Base-by-base conservation (phyloP, 176 grass and related monocot species). In the Chrysopogon serrulatus region DNA sequence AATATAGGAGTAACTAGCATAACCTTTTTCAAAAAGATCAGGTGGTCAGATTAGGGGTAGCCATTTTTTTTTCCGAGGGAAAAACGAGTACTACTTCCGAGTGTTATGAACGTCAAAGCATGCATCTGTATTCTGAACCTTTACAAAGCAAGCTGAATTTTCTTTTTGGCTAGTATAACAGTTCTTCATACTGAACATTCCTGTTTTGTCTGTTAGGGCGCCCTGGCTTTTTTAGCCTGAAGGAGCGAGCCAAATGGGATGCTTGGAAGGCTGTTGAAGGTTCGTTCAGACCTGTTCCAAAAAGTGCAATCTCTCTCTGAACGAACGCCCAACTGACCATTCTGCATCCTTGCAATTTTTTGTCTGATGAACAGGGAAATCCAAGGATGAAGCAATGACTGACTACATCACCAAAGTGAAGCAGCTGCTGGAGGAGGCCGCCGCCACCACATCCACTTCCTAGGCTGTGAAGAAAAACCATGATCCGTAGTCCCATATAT, bases 371-470 rank as follows among this genome's bases (percentile, higher is more conserved):
- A 64, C 79, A 92, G 90, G 64, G 39, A 96, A 93, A 66, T 89
- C 91, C 14, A 85, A 91, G 84, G 94, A 96, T 40, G 88, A 96
- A 35, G 91, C 94, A 4, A 91, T 91, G 88, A 56, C 74, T 2
- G 94, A 89, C 69, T 96, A 93, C 90, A 86, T 96, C 84, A 87
- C 86, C 71, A 96, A 93, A 86, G 94, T 96, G 44, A 96, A 96
- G 71, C 91, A 91, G 43, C 77, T 96, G 51, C 89, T 89, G 73
- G 86, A 92, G 77, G 90, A 86, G 71, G 72, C 86, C 34, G 90
- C 82, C 23, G 81, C 86, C 34, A 87, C 82, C 23, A 77, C 84
- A 40, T 88, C 88, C 59, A 48, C 88, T 64, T 86, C 79, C 51
- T 91, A 81, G 57, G 57, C 53, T 27, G 19, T 15, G 56, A 79